Evolutionary conservation across 129 eudicot species (phyloP).

Genomic region (Solidago caesia): DNA sequence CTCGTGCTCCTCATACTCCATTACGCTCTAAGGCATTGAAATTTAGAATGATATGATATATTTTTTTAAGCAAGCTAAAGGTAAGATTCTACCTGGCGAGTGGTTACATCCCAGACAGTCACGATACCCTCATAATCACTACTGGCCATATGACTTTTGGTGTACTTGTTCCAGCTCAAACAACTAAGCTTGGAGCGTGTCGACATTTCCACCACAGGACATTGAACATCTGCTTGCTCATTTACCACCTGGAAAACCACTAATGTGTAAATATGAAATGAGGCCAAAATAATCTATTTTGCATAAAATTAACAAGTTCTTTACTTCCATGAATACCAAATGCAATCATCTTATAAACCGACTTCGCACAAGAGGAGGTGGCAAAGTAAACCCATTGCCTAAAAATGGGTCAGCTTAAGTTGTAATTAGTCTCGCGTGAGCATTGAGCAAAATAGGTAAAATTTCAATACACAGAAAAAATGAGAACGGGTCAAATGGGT

Average conservation of each 20-base stretch:
- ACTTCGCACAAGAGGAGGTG: not conserved
- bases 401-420: not conserved
- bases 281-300: not conserved
- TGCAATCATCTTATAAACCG: not conserved
- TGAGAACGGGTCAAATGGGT: not conserved
- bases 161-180: constrained; percentile 93
- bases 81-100: constrained; percentile 64
- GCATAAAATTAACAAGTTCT: not conserved
- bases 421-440: not conserved
- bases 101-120: constrained; percentile 97
- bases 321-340: not conserved
- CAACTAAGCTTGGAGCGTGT: constrained; percentile 95
- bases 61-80: not conserved
- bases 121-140: constrained; percentile 96
- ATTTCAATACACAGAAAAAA: not conserved
- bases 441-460: not conserved
- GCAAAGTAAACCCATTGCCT: not conserved
- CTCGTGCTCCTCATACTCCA: constrained; percentile 98
- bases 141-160: constrained; percentile 83
- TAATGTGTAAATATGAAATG: constrained; percentile 11
- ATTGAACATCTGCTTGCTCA: constrained; percentile 77
- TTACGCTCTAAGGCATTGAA: constrained; percentile 58
- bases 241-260: constrained; percentile 67
- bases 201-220: constrained; percentile 91
- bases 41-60: not conserved